These are phyloP conservation scores for Crithidia expoeki DNA, from an alignment of 208 protist species.

Conservation along the genomic window DNA sequence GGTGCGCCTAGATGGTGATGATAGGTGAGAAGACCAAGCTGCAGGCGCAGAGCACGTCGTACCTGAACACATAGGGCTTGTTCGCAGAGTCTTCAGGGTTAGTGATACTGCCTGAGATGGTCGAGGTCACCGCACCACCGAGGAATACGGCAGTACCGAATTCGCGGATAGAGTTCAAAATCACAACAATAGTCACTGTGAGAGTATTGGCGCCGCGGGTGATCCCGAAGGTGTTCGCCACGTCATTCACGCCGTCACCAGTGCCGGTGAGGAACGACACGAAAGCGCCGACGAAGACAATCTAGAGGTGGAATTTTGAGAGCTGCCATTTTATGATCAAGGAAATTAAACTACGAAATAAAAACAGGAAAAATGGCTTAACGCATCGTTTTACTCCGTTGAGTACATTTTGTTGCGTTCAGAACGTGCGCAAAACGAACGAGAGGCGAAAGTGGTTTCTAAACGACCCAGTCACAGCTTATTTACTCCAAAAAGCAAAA, in stretches of 20 bases:
- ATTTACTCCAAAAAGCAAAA: no score
- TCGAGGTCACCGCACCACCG: constrained; percentile 60
- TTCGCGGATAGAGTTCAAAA: constrained; percentile 74
- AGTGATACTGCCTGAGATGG: constrained; percentile 72
- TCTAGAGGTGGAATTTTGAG: no score
- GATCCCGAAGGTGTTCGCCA: constrained; percentile 91
- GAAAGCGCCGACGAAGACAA: constrained; percentile 70
- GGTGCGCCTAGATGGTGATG: constrained; percentile 26
- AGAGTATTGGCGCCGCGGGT: constrained; percentile 74
- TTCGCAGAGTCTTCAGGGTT: constrained; percentile 41
- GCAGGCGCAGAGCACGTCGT: constrained; percentile 70
- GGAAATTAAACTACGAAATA: no score
- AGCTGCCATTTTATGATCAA: no score
- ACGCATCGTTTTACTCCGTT: no score
- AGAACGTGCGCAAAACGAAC: no score
- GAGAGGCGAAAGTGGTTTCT: no score
- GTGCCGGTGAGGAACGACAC: constrained; percentile 71
- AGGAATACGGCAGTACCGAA: constrained; percentile 69
- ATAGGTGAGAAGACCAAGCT: constrained; percentile 54
- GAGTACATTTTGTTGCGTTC: no score
- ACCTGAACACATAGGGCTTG: constrained; percentile 78
- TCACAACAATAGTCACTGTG: constrained; percentile 69
- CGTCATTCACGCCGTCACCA: constrained; percentile 88
- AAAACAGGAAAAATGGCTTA: no score
- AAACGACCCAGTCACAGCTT: no score